Evolutionary conservation across 1,284 basidiomycete genomes (phyloP), one percentile per base, ranked within the genome.

Genomic region (Cryptococcus sp.): DNA sequence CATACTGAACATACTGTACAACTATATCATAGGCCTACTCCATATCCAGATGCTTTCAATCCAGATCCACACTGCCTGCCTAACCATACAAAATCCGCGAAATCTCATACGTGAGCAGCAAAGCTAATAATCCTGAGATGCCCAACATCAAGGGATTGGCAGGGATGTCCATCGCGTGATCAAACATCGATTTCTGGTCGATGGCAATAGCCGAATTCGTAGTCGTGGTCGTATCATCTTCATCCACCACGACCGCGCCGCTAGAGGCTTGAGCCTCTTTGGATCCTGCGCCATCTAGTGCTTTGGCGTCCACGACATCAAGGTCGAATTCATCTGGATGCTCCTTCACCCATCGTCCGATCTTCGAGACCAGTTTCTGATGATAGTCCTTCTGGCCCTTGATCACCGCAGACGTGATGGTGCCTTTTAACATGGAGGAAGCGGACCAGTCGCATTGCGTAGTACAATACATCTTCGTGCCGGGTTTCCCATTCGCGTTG

Each of bases 401-500:
- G 59, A 69, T 69, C n/a, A 69, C 67, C 3, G 67, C 67, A 3
- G 67, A 65, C 3, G 65, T 63, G 47, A 69, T 66, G n/a, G 62
- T 63, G 10, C 53, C 19, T 50, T 69, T 69, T 19, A 69, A 56
- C 60, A 55, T 49, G 3, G 63, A 65, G 0, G 50, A 54, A 5
- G 61, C 39, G 19, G 61, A 60, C 67, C 67, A 69, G 52, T 66
- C 65, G 51, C 57, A 59, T 46, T 69, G 63, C 3, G 67, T 63
- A 6, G 67, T 66, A 42, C 59, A 66, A 58, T 65, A 60, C 23
- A 69, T 61, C n/a, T 60, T 56, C 10, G 64, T 64, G 7, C 61
- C 65, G 11, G 60, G 54, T 39, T 54, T 54, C 22, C 57, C 57
- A 13, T 62, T 19, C 17, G 60, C 27, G 11, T 50, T 43, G 23